Evolutionary conservation across 2,329 filamentous ascomycete species (phyloP).

Genomic region (Calonectria fujianensis): DNA sequence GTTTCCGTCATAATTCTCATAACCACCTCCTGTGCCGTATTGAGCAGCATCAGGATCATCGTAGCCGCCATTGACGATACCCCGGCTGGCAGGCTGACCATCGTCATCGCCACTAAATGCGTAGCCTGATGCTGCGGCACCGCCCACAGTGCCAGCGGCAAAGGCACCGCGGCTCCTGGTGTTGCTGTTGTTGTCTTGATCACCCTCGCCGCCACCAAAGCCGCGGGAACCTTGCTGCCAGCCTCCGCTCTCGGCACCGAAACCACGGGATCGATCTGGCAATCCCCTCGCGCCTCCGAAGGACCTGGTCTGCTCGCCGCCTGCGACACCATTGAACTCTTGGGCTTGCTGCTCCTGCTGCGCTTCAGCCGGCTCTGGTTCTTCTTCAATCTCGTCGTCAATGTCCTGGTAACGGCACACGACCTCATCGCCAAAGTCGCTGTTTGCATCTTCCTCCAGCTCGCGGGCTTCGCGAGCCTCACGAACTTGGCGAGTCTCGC

Average conservation of each 20-base stretch:
- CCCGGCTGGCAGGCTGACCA: constrained; percentile 15
- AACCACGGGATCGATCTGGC: constrained; percentile 1
- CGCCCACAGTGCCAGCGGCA: neutral
- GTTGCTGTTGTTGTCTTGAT: neutral
- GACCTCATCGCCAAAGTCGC: constrained; percentile 41
- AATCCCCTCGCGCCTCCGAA: constrained; percentile 26
- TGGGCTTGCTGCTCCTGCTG: neutral
- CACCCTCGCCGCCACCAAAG: neutral
- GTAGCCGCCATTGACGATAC: neutral
- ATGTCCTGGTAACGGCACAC: constrained; percentile 38
- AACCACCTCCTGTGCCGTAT: neutral
- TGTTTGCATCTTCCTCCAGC: constrained; percentile 33
- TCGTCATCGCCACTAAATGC: constrained; percentile 16
- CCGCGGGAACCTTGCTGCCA: constrained; percentile 25
- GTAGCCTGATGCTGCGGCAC: neutral
- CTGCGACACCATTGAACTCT: neutral
- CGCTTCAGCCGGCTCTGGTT: constrained; percentile 7
- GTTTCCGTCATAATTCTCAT: neutral
- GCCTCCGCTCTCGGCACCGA: neutral
- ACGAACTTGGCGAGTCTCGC: constrained; percentile 3
- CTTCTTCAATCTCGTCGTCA: constrained; percentile 38
- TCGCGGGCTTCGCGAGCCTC: neutral
- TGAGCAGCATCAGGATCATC: neutral
- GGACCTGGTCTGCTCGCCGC: constrained; percentile 18
- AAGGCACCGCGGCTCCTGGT: neutral